phyloP scores from a whole-genome alignment of 2,329 filamentous ascomycete species.

The Talaromyces sp. region DNA sequence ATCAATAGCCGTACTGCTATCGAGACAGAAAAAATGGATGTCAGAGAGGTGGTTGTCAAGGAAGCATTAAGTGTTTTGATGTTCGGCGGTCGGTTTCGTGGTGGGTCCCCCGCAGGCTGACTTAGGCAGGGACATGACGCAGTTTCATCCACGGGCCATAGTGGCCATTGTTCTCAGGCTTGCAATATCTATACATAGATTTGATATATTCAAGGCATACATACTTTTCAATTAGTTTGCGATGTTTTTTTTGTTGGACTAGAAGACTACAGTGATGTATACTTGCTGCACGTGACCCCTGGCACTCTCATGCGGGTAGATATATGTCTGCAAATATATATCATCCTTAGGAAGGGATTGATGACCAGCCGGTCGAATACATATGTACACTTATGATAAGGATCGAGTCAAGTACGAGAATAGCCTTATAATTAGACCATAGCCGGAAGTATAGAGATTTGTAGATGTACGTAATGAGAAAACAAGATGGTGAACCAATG shows the following conservation, averaged over 20 bases:
- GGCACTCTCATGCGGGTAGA: not conserved
- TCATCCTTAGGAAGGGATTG: not conserved
- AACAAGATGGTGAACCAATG: conserved; percentile 6
- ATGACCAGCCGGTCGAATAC: no score
- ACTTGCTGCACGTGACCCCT: not conserved
- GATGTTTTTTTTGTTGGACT: not conserved
- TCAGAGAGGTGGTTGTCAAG: not conserved
- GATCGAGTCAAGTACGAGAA: not conserved
- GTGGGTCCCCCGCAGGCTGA: conserved; percentile 5
- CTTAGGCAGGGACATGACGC: not conserved
- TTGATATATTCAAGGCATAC: not conserved
- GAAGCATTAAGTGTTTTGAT: conserved; percentile 2
- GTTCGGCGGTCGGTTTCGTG: conserved; percentile 1
- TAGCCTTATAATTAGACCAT: not conserved
- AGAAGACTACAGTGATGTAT: not conserved
- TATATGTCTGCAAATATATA: not conserved
- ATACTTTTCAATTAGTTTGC: not conserved
- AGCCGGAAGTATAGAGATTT: not conserved
- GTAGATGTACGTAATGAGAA: not conserved
- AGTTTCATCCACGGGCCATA: no score
- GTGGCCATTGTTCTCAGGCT: not conserved
- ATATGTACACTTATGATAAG: not conserved
- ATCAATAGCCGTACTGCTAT: not conserved
- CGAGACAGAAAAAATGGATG: not conserved
- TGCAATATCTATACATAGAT: not conserved